Evolutionary conservation across 371 early-diverging fungal species (phyloP).

Genomic region (Rhizopus stolonifer): DNA sequence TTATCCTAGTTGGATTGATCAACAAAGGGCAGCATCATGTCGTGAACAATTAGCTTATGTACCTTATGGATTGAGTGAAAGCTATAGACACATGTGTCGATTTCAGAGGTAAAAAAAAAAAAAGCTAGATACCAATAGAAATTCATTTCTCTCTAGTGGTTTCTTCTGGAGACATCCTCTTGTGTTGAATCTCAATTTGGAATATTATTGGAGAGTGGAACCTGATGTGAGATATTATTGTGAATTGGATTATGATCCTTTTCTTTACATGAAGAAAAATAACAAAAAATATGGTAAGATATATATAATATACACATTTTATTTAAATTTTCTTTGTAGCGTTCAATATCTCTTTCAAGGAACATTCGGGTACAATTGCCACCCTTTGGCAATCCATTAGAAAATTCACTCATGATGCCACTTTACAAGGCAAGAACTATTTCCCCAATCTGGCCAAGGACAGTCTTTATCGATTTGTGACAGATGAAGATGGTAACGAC

Average conservation of each 20-base stretch:
- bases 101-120: slow-evolving; percentile 43
- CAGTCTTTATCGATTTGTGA: slow-evolving; percentile 26
- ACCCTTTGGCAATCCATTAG: slow-evolving; percentile 65
- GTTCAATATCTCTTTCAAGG: slow-evolving; percentile 73
- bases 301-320: neutral
- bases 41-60: slow-evolving; percentile 59
- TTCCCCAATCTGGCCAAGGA: slow-evolving; percentile 21
- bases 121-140: neutral
- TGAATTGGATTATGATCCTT: slow-evolving; percentile 81
- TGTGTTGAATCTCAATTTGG: slow-evolving; percentile 61
- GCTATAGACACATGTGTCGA: slow-evolving; percentile 96
- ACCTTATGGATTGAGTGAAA: slow-evolving; percentile 82
- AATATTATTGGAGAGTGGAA: slow-evolving; percentile 88
- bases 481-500: slow-evolving; percentile 22
- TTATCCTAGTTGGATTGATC: slow-evolving; percentile 80
- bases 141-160: slow-evolving; percentile 49
- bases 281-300: slow-evolving; percentile 72
- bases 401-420: slow-evolving; percentile 28
- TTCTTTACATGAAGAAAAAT: slow-evolving; percentile 71
- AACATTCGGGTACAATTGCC: slow-evolving; percentile 72
- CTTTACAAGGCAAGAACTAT: slow-evolving; percentile 21
- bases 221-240: slow-evolving; percentile 81
- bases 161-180: slow-evolving; percentile 78
- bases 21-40: slow-evolving; percentile 51
- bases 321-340: slow-evolving; percentile 5